These are phyloP conservation scores for Acanthamoeba lenticulata DNA, from an alignment of 208 protist species.

Conservation along the genomic window DNA sequence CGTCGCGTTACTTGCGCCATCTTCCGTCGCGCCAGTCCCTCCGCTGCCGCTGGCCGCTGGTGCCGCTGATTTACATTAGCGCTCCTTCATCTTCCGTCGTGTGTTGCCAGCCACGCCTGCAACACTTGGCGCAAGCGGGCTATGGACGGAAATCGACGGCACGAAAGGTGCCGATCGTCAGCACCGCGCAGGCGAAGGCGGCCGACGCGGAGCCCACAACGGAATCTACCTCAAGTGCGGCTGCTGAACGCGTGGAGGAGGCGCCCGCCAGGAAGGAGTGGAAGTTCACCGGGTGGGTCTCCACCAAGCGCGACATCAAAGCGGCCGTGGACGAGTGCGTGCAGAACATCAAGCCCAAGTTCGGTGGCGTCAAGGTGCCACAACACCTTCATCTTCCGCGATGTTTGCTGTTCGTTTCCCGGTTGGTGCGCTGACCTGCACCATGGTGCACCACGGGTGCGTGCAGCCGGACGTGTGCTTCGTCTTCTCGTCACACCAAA, in stretches of 20 bases:
- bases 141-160: too few species aligned
- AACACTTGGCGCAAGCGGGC: not conserved
- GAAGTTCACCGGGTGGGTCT: slow-evolving; percentile 42
- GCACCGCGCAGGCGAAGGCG: too few species aligned
- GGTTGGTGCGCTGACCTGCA: too few species aligned
- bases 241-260: not conserved
- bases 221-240: not conserved
- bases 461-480: slow-evolving; percentile 50
- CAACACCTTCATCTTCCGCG: too few species aligned
- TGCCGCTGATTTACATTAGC: not conserved
- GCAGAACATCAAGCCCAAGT: slow-evolving; percentile 5
- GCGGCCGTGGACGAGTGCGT: slow-evolving; percentile 23
- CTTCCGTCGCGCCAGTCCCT: not conserved
- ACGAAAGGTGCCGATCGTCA: too few species aligned
- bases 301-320: slow-evolving; percentile 13
- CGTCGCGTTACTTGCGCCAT: not conserved
- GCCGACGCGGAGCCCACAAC: not conserved
- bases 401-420: not conserved
- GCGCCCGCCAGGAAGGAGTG: slow-evolving; percentile 4
- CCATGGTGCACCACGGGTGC: too few species aligned
- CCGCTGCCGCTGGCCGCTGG: not conserved
- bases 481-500: slow-evolving; percentile 1
- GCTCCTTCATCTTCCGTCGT: not conserved
- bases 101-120: not conserved
- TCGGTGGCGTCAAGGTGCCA: not conserved